A percentile compares a stretch with the other conserved stretches of the same genome.
Conservation (phyloP, 208 protist species). For the Endotrypanum monterogeii region DNA sequence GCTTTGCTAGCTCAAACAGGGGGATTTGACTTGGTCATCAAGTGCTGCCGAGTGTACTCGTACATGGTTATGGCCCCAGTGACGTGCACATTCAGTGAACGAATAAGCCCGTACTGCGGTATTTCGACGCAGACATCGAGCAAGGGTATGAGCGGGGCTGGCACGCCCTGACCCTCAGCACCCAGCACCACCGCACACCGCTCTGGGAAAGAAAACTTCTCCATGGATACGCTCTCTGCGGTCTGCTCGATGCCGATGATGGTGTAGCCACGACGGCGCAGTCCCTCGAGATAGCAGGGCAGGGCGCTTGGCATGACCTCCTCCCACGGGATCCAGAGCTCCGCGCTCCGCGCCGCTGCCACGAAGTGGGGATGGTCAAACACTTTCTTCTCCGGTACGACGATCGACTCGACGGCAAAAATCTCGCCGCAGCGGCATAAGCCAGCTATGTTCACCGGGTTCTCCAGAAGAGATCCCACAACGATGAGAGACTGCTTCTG, state of each 20-base stretch:
- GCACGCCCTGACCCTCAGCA: slow-evolving; percentile 89
- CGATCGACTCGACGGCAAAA: slow-evolving; percentile 80
- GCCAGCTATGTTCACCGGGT: slow-evolving; percentile 90
- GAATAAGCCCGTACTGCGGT: slow-evolving; percentile 91
- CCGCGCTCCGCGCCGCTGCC: slow-evolving; percentile 82
- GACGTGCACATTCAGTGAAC: slow-evolving; percentile 93
- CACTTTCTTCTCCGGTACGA: slow-evolving; percentile 72
- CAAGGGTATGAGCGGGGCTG: slow-evolving; percentile 70
- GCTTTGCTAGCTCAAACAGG: background rate
- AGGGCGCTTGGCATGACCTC: slow-evolving; percentile 62
- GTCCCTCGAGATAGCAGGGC: slow-evolving; percentile 50
- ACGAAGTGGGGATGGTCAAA: slow-evolving; percentile 91
- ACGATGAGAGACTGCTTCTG: slow-evolving; percentile 74
- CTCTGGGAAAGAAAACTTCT: slow-evolving; percentile 66
- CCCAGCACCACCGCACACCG: slow-evolving; percentile 80
- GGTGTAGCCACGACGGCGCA: slow-evolving; percentile 79
- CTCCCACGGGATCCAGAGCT: slow-evolving; percentile 89
- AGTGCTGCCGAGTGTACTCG: slow-evolving; percentile 89
- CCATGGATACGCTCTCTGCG: slow-evolving; percentile 74
- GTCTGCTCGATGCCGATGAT: slow-evolving; percentile 93
- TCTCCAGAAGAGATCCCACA: slow-evolving; percentile 83
- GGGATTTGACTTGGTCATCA: slow-evolving; percentile 41
- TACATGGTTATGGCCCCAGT: slow-evolving; percentile 90
- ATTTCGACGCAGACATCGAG: slow-evolving; percentile 92
- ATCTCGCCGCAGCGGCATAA: slow-evolving; percentile 91